Base-by-base conservation (phyloP, 2,329 filamentous ascomycete genomes). In the Hymenoscyphus fructigenus region DNA sequence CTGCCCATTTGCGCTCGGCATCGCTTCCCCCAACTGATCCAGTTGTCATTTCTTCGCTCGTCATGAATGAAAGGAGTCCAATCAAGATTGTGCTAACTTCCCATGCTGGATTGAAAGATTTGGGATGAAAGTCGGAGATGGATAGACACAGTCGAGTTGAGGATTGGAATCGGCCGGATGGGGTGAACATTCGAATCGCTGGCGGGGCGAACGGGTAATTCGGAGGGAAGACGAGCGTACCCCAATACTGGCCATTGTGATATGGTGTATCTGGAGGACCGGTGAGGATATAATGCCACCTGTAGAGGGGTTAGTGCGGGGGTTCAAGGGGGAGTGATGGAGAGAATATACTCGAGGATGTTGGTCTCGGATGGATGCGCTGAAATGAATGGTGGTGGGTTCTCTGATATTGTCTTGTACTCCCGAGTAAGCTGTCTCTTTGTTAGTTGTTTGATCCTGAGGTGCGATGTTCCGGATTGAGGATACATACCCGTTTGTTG, bases 101-200 rank as follows among this genome's bases (percentile, higher is more conserved):
- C 95, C 95, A 99, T 0, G 95, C 93, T 1, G 95, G 95, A 77
- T 99, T 99, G 83, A 98, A 99, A 32, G 91, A 94, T 78, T 96
- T 96, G 3, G 95, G 95, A 76, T 99, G 95, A 79, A 98, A 99
- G 76, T 99, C 95, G 73, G 90, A 94, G 74, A 99, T 99, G 75
- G 91, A 96, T 58, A 99, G 89, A 75, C 95, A 99, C 26, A 99
- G 87, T 59, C 95, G 87, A 15, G 92, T 93, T 1, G 91, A 95
- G 1, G 93, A 92, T 77, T 97, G 92, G 80, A 99, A 99, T 75
- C 95, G 91, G 65, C 95, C 95, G 14, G 90, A 94, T 1, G 95
- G 95, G 0, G 95, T 99, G 82, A 98, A 95, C 95, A 99, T 99
- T 75, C 94, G 92, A 78, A 99, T 99, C 1, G 95, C 93, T 4